Evolutionary conservation across 306 rosid species (phyloP).

Genomic region (Cyclanthera cordifolia): DNA sequence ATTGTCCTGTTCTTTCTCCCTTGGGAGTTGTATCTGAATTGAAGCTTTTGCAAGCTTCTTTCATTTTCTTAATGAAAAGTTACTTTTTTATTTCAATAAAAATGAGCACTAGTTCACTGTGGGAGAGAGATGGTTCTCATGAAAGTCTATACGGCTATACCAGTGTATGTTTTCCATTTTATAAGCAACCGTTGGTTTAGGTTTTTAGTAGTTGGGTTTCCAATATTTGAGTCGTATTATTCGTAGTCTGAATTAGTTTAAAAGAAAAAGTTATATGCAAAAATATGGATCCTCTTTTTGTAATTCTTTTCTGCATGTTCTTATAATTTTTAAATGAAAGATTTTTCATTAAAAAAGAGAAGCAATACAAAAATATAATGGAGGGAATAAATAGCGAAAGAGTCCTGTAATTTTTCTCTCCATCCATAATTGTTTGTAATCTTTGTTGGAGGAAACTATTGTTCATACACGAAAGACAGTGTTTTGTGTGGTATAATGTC

Average conservation of each 20-base stretch:
- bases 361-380: background rate
- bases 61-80: too few species aligned
- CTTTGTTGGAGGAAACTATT: background rate
- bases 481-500: background rate
- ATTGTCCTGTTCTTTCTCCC: too few species aligned
- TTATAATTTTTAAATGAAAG: too few species aligned
- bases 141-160: too few species aligned
- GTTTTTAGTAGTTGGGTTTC: background rate
- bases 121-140: too few species aligned
- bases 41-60: too few species aligned
- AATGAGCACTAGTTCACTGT: too few species aligned
- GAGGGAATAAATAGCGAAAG: background rate
- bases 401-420: background rate
- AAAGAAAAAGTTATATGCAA: background rate
- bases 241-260: background rate
- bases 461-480: background rate
- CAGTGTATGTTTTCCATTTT: too few species aligned
- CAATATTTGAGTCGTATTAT: background rate
- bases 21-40: too few species aligned
- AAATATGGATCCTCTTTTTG: background rate
- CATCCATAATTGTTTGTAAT: background rate
- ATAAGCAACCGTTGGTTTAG: background rate
- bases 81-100: too few species aligned
- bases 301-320: too few species aligned
- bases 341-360: too few species aligned